Evolutionary conservation across 2,329 filamentous ascomycete species (phyloP), one percentile per base, ranked within the genome.

Genomic region (Boeremia exigua): DNA sequence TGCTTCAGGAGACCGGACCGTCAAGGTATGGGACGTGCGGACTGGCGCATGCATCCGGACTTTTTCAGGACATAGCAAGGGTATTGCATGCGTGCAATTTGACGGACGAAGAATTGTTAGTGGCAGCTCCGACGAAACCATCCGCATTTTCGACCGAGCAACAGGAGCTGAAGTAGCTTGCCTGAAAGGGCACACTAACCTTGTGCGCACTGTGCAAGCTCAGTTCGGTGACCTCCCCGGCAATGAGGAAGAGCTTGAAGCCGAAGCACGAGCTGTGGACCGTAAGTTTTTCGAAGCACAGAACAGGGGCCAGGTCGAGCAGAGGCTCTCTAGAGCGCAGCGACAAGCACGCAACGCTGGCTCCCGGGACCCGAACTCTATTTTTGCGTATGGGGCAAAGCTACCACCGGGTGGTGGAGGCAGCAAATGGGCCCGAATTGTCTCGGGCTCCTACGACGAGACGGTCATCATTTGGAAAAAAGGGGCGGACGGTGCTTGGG

Each of bases 61-160:
- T 0, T 87, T 96, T 30, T 82, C 90, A 34, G 95, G 94, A 1
- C 95, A 99, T 69, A 86, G 86, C 60, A 99, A 99, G 74, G 95
- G 95, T 29, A 98, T 99, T 66, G 95, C 95, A 2, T 99, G 95
- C 73, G 93, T 99, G 14, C 94, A 99, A 75, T 98, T 95, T 70
- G 95, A 99, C 72, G 92, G 92, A 25, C 87, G 91, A 46, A 86
- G 95, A 17, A 96, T 99, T 60, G 92, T 99, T 47, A 97, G 92
- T 66, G 95, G 95, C 2, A 97, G 93, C 75, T 97, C 93, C 66
- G 95, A 99, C 74, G 92, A 96, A 71, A 93, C 95, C 36, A 92
- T 99, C 29, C 92, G 95, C 64, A 95, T 99, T 17, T 99, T 96
- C 73, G 95, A 98, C 72, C 88, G 90, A 39, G 84, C 86, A 40